Percentiles rank a stretch among this genome's conserved stretches.
Evolutionary conservation across 2,329 filamentous ascomycete genomes (phyloP).

Genomic region (Metarhizium guizhouense): DNA sequence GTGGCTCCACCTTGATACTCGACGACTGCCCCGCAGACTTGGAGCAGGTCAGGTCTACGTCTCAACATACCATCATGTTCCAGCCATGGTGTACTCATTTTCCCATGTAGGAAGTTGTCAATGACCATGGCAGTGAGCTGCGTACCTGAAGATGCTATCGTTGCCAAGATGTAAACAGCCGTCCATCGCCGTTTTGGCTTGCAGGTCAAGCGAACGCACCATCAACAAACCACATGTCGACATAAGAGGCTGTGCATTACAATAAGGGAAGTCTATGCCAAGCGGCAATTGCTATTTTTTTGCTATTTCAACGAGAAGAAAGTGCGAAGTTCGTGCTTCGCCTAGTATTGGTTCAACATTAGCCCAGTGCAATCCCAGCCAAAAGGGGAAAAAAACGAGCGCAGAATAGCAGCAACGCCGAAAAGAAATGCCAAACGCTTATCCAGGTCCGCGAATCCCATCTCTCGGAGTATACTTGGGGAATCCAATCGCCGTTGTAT

Average conservation of each 20-base stretch:
- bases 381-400: neutral
- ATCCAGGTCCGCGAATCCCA: neutral
- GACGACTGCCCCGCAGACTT: too few species aligned
- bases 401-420: neutral
- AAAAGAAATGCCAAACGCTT: neutral
- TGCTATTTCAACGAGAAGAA: neutral
- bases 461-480: neutral
- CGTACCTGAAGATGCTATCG: too few species aligned
- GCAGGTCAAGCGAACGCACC: neutral
- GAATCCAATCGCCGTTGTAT: neutral
- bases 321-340: neutral
- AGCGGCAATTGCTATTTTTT: neutral
- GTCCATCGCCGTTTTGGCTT: too few species aligned
- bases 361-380: neutral
- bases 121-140: too few species aligned
- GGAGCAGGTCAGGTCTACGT: too few species aligned
- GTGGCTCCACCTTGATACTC: too few species aligned
- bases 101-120: too few species aligned
- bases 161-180: too few species aligned
- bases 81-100: too few species aligned
- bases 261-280: neutral
- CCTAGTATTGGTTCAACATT: neutral
- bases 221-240: neutral
- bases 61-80: too few species aligned
- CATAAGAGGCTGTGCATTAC: neutral